Evolutionary conservation across 164 flowering plant species (phyloP).

Genomic region (Chloranthus sessilifolius): DNA sequence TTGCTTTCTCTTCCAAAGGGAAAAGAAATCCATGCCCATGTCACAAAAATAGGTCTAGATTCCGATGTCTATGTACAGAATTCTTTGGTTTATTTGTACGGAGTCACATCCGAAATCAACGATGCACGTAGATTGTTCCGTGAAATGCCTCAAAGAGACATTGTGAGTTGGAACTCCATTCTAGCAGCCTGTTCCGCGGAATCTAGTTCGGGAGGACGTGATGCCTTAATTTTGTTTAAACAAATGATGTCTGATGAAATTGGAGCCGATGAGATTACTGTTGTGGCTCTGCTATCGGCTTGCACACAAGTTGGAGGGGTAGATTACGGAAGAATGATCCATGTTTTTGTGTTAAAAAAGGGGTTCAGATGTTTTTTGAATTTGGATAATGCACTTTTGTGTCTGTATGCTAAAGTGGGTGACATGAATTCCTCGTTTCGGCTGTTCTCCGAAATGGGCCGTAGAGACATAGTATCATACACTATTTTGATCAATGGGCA

Average conservation of each 20-base stretch:
- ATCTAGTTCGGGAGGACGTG: background rate
- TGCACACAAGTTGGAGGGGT: conserved; percentile 11
- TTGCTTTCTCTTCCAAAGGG: conserved; percentile 16
- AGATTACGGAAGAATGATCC: conserved; percentile 10
- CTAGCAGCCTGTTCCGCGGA: conserved; percentile 6
- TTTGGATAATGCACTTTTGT: conserved; percentile 21
- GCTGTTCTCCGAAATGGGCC: conserved; percentile 20
- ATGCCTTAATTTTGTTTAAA: conserved; percentile 16
- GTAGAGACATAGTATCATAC: conserved; percentile 33
- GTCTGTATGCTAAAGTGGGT: conserved; percentile 18
- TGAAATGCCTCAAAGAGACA: conserved; percentile 17
- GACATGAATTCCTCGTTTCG: conserved; percentile 15
- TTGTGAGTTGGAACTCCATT: conserved; percentile 29
- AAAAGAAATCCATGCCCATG: conserved; percentile 28
- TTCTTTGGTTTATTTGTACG: conserved; percentile 24
- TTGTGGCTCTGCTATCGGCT: conserved; percentile 15
- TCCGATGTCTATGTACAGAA: conserved; percentile 21
- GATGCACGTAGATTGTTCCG: conserved; percentile 24
- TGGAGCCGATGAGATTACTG: conserved; percentile 14
- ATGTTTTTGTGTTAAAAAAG: conserved; percentile 16
- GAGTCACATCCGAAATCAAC: background rate
- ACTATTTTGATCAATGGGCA: conserved; percentile 41
- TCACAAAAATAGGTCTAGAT: conserved; percentile 17
- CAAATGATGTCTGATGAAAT: conserved; percentile 16
- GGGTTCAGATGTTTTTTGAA: conserved; percentile 10